Base-by-base conservation (phyloP, 192 early-diverging fungal species). In the Podila minutissima region DNA sequence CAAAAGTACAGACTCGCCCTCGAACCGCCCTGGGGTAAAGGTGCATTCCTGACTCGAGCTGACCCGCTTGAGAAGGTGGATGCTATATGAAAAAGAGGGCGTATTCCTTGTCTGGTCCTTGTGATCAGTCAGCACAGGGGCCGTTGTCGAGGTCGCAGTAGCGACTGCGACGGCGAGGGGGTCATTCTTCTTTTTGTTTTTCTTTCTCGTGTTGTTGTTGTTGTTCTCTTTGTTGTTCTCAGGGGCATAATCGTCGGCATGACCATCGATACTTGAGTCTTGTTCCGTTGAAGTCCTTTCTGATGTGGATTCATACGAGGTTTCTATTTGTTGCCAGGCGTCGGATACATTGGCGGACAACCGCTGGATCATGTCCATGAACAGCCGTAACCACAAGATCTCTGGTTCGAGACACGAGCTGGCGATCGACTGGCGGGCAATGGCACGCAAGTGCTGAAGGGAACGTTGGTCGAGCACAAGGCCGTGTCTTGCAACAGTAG, bases 291-390 rank as follows among this genome's bases (percentile, higher is more conserved):
- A 29, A 41, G 22, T 51, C 51, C 41, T 28, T 50, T 32, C 19
- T 32, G 31, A 61, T 5, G 65, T 59, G 9, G 70, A 48, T 33
- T 67, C 66, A 38, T 72, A 61, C 8, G 77, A 66, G 0, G 77
- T 53, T 31, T 81, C 77, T 22, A 81, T 60, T 48, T 69, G 77
- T 53, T 63, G 69, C 77, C 77, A 81, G 11, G 71, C 66, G 60
- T 81, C 71, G 1, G 77, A 57, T 12, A 72, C 71, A 35, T 81
- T 81, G 0, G 46, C 32, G 11, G 77, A 66, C 28, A 81, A 61
- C 41, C 68, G 68, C 29, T 81, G 71, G n/a, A 81, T 57, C 51
- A 67, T 69, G 38, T 81, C 77, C 77, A 81, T 81, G 37, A 81
- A 66, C 22, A 81, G 62, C 32, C 71, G 50, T 33, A 69, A 64